Conservation (phyloP, 345 rosid genomes). For the Euphorbia lathyris region DNA sequence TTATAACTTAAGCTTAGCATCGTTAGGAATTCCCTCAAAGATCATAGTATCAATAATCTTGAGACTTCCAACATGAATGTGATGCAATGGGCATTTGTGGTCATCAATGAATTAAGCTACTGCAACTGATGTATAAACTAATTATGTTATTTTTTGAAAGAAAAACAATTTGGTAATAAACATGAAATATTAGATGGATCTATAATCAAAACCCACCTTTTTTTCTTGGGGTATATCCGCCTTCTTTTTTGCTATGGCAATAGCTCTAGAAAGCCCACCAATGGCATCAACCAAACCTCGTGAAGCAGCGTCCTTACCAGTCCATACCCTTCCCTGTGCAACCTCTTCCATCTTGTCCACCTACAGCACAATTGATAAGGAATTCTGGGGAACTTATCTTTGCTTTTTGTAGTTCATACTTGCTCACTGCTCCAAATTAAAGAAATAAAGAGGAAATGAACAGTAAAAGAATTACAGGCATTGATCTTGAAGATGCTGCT, state of each 20-base stretch:
- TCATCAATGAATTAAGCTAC: neutral
- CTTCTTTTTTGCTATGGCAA: conserved; percentile 83
- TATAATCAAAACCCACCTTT: conserved; percentile 35
- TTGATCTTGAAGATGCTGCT: conserved; percentile 87
- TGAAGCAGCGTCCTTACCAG: conserved; percentile 83
- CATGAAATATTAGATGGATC: neutral
- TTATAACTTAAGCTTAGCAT: neutral
- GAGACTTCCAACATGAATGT: neutral
- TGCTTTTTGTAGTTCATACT: neutral
- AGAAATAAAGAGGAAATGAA: neutral
- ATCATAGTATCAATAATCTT: conserved; percentile 1
- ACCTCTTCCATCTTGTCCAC: conserved; percentile 86
- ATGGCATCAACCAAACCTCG: conserved; percentile 80
- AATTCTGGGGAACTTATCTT: neutral
- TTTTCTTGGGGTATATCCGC: conserved; percentile 67
- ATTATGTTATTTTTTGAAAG: neutral
- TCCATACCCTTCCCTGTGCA: conserved; percentile 99
- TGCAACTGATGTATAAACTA: neutral
- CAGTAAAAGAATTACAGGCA: conserved; percentile 51
- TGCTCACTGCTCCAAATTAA: neutral
- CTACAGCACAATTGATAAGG: conserved; percentile 29
- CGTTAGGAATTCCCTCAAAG: neutral
- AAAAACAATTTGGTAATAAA: neutral
- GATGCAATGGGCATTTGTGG: no score
- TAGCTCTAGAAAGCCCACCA: conserved; percentile 81